These are phyloP conservation scores for Pyrenula aspistea DNA, from an alignment of 495 filamentous ascomycete species.

Conservation along the genomic window DNA sequence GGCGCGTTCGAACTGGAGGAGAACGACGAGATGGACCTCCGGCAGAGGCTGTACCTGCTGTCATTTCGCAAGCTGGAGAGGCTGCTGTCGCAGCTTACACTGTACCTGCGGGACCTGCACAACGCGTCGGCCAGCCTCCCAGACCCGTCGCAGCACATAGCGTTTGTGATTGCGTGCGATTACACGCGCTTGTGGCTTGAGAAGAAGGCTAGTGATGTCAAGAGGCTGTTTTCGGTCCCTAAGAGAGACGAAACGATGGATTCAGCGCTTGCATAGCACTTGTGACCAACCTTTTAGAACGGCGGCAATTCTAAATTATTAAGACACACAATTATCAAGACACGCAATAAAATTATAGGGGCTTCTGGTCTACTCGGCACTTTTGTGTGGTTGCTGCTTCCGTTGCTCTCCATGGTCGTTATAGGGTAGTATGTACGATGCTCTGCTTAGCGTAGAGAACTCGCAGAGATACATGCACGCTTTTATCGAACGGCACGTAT, in stretches of 20 bases:
- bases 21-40: conserved; percentile 2
- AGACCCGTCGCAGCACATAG: not conserved
- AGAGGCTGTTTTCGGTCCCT: not conserved
- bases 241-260: too few relatives aligned
- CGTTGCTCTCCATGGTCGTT: too few relatives aligned
- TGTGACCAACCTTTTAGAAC: too few relatives aligned
- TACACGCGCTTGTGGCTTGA: not conserved
- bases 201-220: not conserved
- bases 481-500: too few relatives aligned
- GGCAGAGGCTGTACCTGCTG: not conserved
- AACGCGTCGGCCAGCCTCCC: not conserved
- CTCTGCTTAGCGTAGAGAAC: too few relatives aligned
- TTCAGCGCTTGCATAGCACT: not conserved
- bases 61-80: not conserved
- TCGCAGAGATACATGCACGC: too few relatives aligned
- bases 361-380: too few relatives aligned
- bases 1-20: conserved; percentile 2
- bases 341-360: too few relatives aligned
- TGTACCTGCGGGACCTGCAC: not conserved
- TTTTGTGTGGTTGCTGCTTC: too few relatives aligned
- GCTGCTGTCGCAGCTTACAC: not conserved
- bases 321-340: too few relatives aligned
- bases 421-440: too few relatives aligned
- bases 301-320: too few relatives aligned
- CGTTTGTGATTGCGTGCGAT: not conserved